Evolutionary conservation across 2,329 filamentous ascomycete genomes (phyloP).

Genomic region (Alternaria brassicicola): DNA sequence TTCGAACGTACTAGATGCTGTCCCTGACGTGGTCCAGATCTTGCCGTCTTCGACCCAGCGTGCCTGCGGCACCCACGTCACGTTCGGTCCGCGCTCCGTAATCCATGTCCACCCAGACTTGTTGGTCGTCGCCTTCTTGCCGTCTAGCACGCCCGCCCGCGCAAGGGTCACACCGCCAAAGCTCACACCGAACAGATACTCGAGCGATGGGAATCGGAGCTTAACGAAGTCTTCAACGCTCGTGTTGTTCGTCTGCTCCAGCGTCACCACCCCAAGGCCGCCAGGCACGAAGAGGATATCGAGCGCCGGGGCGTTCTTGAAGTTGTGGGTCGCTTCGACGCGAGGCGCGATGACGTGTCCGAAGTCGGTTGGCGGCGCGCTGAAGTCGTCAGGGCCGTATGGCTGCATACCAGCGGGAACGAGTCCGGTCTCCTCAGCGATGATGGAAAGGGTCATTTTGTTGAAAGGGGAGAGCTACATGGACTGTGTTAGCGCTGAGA

Average conservation of each 20-base stretch:
- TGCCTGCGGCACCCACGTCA: neutral
- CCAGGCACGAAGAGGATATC: neutral
- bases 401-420: neutral
- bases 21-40: neutral
- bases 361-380: neutral
- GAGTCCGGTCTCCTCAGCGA: neutral
- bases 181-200: neutral
- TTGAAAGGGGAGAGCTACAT: neutral
- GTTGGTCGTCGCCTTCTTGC: neutral
- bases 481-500: neutral
- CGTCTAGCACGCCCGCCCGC: neutral
- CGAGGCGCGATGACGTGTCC: neutral
- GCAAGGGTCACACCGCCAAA: neutral
- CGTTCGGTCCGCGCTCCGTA: neutral
- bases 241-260: neutral
- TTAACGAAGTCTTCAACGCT: neutral
- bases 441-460: neutral
- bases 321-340: neutral
- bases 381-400: neutral
- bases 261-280: neutral
- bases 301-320: neutral
- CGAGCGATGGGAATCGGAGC: neutral
- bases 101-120: neutral
- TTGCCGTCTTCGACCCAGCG: neutral
- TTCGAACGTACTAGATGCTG: neutral